phyloP scores from a whole-genome alignment of 1,284 basidiomycete genomes.

The Marasmius fiardii region DNA sequence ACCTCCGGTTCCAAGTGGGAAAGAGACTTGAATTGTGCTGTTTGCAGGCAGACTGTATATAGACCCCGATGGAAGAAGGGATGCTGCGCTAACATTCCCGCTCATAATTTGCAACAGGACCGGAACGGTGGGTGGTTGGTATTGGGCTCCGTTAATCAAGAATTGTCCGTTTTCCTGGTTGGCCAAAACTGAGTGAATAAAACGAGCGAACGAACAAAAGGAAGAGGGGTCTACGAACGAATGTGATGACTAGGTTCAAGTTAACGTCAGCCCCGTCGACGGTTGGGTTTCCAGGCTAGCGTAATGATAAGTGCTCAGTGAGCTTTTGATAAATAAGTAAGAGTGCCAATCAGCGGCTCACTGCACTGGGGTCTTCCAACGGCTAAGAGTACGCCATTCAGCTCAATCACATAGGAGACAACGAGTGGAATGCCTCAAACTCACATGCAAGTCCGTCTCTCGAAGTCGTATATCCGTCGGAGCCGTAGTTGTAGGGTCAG shows the following conservation, averaged over 20 bases:
- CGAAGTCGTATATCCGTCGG: not conserved
- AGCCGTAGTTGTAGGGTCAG: not conserved
- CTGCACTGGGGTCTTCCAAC: not conserved
- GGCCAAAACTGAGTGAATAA: not conserved
- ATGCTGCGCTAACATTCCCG: not conserved
- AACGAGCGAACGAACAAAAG: no score
- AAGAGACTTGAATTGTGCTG: slow-evolving; percentile 1
- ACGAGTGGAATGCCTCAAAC: not conserved
- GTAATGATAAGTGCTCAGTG: no score
- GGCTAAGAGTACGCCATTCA: not conserved
- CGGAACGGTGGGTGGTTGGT: slow-evolving; percentile 4
- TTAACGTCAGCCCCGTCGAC: not conserved
- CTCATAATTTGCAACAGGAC: slow-evolving; percentile 11
- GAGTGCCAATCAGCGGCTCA: not conserved
- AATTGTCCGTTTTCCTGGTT: slow-evolving; percentile 14
- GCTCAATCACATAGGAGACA: no score
- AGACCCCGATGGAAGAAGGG: not conserved
- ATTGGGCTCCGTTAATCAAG: slow-evolving; percentile 1
- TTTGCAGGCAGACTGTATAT: slow-evolving; percentile 5
- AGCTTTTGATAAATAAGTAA: no score
- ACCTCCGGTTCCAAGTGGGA: not conserved
- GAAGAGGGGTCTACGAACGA: not conserved
- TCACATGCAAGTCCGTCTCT: not conserved
- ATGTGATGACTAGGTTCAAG: not conserved
- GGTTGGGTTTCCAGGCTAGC: not conserved